These are phyloP conservation scores for Zea luxurians DNA, from an alignment of 176 grass and related monocot species.

Conservation along the genomic window DNA sequence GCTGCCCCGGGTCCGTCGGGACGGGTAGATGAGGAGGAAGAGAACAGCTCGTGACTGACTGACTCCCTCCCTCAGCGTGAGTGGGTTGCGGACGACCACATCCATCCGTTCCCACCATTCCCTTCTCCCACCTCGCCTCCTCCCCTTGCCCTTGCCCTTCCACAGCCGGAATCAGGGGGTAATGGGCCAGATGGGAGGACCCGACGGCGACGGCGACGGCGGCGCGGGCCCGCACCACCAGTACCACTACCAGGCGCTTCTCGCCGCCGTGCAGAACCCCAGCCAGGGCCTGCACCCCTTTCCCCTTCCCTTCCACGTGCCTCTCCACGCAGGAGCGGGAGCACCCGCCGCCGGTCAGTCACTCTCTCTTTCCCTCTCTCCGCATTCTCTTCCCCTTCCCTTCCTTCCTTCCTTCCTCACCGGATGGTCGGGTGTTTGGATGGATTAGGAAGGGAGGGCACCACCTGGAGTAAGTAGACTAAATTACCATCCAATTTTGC, in stretches of 20 bases:
- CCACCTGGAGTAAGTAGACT: background rate
- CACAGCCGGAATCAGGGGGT: background rate
- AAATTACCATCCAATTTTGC: background rate
- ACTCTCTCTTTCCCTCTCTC: background rate
- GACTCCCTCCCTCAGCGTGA: too few relatives aligned
- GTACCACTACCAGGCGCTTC: slow-evolving; percentile 53
- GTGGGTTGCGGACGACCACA: background rate
- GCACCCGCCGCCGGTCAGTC: slow-evolving; percentile 39
- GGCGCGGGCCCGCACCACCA: slow-evolving; percentile 21
- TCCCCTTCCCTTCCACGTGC: slow-evolving; percentile 34
- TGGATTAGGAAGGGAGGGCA: background rate
- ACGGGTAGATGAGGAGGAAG: background rate
- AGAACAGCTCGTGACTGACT: background rate
- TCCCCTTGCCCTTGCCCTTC: background rate
- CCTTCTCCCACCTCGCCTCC: background rate
- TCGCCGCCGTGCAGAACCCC: slow-evolving; percentile 46
- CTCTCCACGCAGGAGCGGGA: background rate
- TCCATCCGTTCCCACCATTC: background rate
- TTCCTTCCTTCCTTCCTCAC: background rate
- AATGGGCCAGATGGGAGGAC: slow-evolving; percentile 40
- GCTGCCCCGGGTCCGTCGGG: too few relatives aligned
- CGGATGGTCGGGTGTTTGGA: background rate
- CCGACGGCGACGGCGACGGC: slow-evolving; percentile 26
- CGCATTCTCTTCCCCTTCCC: background rate
- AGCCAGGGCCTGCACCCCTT: slow-evolving; percentile 35